Conservation (phyloP, 257 asterid genomes). For the Mitragyna speciosa region DNA sequence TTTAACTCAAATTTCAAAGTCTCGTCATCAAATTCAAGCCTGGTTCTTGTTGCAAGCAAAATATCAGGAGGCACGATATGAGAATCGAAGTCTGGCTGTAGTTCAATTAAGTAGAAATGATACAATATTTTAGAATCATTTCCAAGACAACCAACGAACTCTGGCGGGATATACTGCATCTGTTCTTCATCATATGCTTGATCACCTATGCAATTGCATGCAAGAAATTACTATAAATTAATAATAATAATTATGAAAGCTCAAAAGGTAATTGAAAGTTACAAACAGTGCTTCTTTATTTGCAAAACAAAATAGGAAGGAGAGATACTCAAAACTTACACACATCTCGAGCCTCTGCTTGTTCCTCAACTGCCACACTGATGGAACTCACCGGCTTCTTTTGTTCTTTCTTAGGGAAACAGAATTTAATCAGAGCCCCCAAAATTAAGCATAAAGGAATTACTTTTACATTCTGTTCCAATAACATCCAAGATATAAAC, state of each 20-base stretch:
- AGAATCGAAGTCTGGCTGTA: slow-evolving; percentile 30
- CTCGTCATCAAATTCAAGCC: slow-evolving; percentile 46
- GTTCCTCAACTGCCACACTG: slow-evolving; percentile 39
- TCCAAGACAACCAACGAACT: slow-evolving; percentile 46
- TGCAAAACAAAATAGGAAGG: not conserved
- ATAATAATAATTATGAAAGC: no score
- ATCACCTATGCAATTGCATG: slow-evolving; percentile 30
- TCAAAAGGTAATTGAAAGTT: not conserved
- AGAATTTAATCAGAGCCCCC: no score
- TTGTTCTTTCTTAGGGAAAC: no score
- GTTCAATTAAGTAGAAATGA: slow-evolving; percentile 51
- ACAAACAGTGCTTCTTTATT: not conserved
- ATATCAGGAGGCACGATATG: slow-evolving; percentile 44
- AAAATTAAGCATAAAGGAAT: no score
- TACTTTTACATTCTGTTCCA: no score
- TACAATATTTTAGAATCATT: slow-evolving; percentile 26
- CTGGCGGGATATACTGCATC: slow-evolving; percentile 49
- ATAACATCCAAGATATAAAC: no score
- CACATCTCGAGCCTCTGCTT: slow-evolving; percentile 37
- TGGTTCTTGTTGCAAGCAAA: slow-evolving; percentile 50
- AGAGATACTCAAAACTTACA: slow-evolving; percentile 29
- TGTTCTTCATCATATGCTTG: slow-evolving; percentile 40
- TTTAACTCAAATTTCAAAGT: slow-evolving; percentile 40
- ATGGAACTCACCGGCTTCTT: no score
- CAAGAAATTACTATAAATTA: no score